These are phyloP conservation scores for Fomitopsis betulina DNA, from an alignment of 1,284 basidiomycete species.

Conservation along the genomic window DNA sequence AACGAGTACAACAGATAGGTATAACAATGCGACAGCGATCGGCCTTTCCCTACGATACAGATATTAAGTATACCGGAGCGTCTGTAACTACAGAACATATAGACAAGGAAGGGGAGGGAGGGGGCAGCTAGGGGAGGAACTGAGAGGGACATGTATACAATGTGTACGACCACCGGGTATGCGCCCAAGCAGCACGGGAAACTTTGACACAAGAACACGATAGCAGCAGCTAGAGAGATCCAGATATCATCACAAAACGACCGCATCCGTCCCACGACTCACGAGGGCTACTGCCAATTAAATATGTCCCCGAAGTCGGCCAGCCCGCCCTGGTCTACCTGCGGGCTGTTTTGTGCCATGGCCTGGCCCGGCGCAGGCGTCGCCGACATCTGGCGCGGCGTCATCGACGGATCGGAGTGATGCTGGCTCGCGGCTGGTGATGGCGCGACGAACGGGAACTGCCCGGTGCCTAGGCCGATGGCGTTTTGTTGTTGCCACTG, in stretches of 20 bases:
- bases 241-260: background rate
- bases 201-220: background rate
- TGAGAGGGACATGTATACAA: constrained; percentile 7
- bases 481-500: constrained; percentile 15
- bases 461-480: constrained; percentile 7
- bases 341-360: constrained; percentile 22
- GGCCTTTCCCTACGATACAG: constrained; percentile 16
- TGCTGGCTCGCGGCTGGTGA: constrained; percentile 25
- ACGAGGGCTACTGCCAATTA: constrained; percentile 21
- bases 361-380: constrained; percentile 25
- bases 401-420: constrained; percentile 17
- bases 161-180: constrained; percentile 2
- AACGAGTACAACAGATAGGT: constrained; percentile 11
- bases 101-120: background rate
- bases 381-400: constrained; percentile 23
- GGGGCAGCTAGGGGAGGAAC: background rate
- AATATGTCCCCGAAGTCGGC: constrained; percentile 24
- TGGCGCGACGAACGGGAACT: constrained; percentile 21
- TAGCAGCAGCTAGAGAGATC: constrained; percentile 2
- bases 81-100: constrained; percentile 1
- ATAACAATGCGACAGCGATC: constrained; percentile 11
- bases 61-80: constrained; percentile 9
- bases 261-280: background rate
- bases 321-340: constrained; percentile 19
- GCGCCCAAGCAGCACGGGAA: background rate